These are phyloP conservation scores for Exutisphaerella laricina DNA, from an alignment of 2,329 filamentous ascomycete genomes.

Conservation along the genomic window DNA sequence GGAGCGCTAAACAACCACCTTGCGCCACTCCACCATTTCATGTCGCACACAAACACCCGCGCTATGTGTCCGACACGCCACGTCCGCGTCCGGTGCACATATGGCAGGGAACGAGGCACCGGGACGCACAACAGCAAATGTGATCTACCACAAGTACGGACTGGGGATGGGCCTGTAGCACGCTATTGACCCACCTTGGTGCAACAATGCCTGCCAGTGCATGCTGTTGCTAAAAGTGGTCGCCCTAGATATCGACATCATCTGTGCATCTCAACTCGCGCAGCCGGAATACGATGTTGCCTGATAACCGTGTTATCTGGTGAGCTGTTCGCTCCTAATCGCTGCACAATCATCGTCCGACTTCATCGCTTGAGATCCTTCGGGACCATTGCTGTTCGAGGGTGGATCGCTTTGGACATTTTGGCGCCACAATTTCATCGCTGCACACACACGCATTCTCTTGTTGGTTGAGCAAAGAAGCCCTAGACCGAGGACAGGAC, in stretches of 20 bases:
- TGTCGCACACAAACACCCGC: slow-evolving; percentile 6
- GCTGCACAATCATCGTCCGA: neutral
- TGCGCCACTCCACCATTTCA: neutral
- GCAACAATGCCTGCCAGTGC: slow-evolving; percentile 2
- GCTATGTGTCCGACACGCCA: slow-evolving; percentile 6
- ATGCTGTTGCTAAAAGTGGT: neutral
- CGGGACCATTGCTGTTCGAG: neutral
- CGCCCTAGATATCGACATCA: neutral
- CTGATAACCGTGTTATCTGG: too few species aligned
- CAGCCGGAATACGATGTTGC: too few species aligned
- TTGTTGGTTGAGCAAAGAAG: neutral
- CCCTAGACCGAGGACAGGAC: neutral
- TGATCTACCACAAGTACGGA: slow-evolving; percentile 1
- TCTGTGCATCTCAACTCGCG: neutral
- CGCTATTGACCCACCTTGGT: slow-evolving; percentile 4
- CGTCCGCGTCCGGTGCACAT: slow-evolving; percentile 2
- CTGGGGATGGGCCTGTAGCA: slow-evolving; percentile 5
- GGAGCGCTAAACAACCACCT: neutral
- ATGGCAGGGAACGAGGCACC: slow-evolving; percentile 1
- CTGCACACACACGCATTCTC: neutral
- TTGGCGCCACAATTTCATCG: too few species aligned
- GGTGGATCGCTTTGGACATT: neutral
- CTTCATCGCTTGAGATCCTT: neutral
- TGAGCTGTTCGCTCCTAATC: too few species aligned
- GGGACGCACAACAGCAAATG: neutral